A percentile compares a stretch with the other conserved stretches of the same genome.
Conservation (phyloP, 169 alveolate species). For the Plasmodium relictum region DNA sequence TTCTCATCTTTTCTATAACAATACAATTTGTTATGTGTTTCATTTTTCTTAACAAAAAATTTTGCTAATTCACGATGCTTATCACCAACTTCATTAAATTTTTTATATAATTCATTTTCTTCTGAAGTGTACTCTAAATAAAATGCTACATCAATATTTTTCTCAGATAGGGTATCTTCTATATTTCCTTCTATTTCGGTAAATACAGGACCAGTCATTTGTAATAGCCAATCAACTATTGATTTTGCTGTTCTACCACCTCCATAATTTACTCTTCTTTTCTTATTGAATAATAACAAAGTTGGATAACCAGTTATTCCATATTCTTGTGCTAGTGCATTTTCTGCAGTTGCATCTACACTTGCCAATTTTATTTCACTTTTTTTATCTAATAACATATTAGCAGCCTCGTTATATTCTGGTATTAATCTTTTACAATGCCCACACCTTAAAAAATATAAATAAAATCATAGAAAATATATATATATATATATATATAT, state of each 20-base stretch:
- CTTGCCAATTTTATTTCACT: conserved; percentile 91
- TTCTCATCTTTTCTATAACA: conserved; percentile 77
- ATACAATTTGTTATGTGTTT: conserved; percentile 62
- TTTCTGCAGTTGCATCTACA: conserved; percentile 91
- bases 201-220: conserved; percentile 81
- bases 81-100: conserved; percentile 81
- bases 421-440: conserved; percentile 96
- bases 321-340: conserved; percentile 87
- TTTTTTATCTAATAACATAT: conserved; percentile 83
- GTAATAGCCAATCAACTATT: conserved; percentile 83
- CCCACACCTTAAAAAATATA: conserved; percentile 83
- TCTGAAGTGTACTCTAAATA: conserved; percentile 71
- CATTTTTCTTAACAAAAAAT: conserved; percentile 79
- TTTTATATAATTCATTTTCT: conserved; percentile 76
- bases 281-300: conserved; percentile 90
- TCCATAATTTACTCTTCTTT: conserved; percentile 78
- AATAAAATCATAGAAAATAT: not conserved
- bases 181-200: conserved; percentile 75
- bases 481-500: not conserved
- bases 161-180: conserved; percentile 41
- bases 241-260: conserved; percentile 84
- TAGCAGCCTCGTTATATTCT: conserved; percentile 94
- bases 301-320: conserved; percentile 95
- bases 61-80: conserved; percentile 79
- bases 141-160: conserved; percentile 70